Evolutionary conservation across 345 rosid species (phyloP), one percentile per base, ranked within the genome.

Genomic region (Euclidium syriacum): DNA sequence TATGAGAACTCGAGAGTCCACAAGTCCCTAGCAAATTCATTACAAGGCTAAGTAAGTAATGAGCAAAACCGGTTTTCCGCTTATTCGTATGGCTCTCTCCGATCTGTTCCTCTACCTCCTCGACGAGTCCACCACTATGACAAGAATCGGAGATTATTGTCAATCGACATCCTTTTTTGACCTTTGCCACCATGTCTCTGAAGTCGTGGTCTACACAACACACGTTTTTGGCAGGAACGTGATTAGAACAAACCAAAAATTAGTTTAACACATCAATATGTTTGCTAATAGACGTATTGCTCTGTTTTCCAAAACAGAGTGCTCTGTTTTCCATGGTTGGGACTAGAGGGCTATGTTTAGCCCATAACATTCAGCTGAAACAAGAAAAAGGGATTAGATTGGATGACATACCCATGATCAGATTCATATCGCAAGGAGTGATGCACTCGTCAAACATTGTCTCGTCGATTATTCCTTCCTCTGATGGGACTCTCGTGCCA

Each of bases 401-500:
- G 38, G 39, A 46, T 39, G 1, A 17, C 67, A 19, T 61, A 68
- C 68, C 73, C 10, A 1, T 43, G 0, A 69, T 69, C 6, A 69
- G 48, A 69, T 69, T 42, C 73, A 69, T 61, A 43, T 69, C 73
- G 17, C 41, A 69, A 30, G 73, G 67, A 58, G 65, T 67, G 52
- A 67, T 67, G 18, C 72, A 88, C 61, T 88, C 98, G 53, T 91
- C 98, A 63, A 67, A 91, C 16, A 90, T 88, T 24, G 96, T 91
- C 32, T 83, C 86, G 65, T 91, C 98, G 23, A 73, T 83, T 67
- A 78, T 79, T 10, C 88, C 91, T 6, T 81, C 68, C 79, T 78
- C 86, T 27, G 96, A 82, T 0, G 96, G 96, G 10, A 88, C 73
- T 72, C 98, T 83, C 9, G 98, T 91, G 50, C 96, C 98, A 32